Conservation (phyloP, 1,284 basidiomycete species). For the Earliella scabrosa region DNA sequence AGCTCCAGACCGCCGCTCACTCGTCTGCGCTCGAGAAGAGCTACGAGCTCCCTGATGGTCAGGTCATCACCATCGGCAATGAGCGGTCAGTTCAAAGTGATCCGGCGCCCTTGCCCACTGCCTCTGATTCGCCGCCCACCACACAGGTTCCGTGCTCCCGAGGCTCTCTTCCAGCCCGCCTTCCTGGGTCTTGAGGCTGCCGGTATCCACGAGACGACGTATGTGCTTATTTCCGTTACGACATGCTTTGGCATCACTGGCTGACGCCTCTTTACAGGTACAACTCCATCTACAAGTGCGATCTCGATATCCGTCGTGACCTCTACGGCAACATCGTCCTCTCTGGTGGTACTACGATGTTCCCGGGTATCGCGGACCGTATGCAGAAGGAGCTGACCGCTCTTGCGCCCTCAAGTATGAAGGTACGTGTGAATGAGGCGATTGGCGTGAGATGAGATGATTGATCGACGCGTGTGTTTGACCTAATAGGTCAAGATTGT, state of each 20-base stretch:
- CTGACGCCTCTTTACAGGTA: constrained; percentile 53
- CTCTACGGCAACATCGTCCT: constrained; percentile 95
- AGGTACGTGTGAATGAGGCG: constrained; percentile 58
- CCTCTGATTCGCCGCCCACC: background rate
- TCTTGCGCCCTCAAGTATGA: constrained; percentile 86
- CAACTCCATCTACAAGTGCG: constrained; percentile 87
- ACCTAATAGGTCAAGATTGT: constrained; percentile 84
- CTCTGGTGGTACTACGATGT: constrained; percentile 97
- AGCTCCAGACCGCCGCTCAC: constrained; percentile 91
- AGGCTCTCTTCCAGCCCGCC: constrained; percentile 96
- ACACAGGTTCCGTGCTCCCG: constrained; percentile 90
- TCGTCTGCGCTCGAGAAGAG: constrained; percentile 94
- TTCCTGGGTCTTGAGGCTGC: constrained; percentile 92
- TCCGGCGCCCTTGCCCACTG: background rate
- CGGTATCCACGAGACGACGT: constrained; percentile 97
- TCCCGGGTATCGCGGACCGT: constrained; percentile 95
- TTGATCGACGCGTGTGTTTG: constrained; percentile 6
- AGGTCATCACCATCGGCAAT: constrained; percentile 96
- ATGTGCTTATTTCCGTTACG: constrained; percentile 31
- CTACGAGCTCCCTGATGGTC: constrained; percentile 96
- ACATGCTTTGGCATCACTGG: constrained; percentile 43
- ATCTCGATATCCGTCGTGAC: constrained; percentile 85
- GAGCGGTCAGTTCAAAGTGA: constrained; percentile 69
- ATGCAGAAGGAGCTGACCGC: constrained; percentile 98
- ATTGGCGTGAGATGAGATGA: background rate